Evolutionary conservation across 805 yeast species (phyloP).

Genomic region (Barnettozyma populi): DNA sequence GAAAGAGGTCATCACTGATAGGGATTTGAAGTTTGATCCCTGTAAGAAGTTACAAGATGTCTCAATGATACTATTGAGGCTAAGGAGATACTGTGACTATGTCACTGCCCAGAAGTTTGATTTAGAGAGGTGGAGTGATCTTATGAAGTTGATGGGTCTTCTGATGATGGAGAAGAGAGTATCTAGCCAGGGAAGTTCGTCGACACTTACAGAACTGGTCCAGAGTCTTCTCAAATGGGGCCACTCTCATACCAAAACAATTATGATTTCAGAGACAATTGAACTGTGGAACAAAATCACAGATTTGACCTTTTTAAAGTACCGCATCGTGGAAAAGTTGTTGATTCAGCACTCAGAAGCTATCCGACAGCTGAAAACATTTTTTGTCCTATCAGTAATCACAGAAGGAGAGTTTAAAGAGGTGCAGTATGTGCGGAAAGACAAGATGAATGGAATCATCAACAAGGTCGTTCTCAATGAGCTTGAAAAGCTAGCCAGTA

Average conservation of each 20-base stretch:
- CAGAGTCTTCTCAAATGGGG: conserved; percentile 8
- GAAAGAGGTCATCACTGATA: neutral
- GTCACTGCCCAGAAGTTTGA: neutral
- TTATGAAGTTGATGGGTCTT: conserved; percentile 7
- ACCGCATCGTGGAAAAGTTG: conserved; percentile 11
- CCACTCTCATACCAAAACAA: neutral
- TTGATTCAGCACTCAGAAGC: neutral
- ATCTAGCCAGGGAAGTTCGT: neutral
- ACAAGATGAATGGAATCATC: neutral
- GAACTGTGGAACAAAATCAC: conserved; percentile 6
- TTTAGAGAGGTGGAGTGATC: neutral
- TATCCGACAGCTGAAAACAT: conserved; percentile 3
- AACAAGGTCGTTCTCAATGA: neutral
- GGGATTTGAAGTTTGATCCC: conserved; percentile 5
- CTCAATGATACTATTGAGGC: conserved; percentile 1
- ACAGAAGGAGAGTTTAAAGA: neutral
- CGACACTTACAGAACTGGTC: neutral
- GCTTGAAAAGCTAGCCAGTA: neutral
- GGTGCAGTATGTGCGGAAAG: neutral
- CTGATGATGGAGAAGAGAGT: conserved; percentile 12
- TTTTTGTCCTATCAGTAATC: neutral
- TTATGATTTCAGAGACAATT: neutral
- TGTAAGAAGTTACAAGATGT: conserved; percentile 5
- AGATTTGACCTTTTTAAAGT: neutral
- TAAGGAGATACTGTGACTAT: conserved; percentile 4